Percentiles rank a stretch among this genome's conserved stretches.
These are phyloP conservation scores for Ogataea pini DNA, from an alignment of 805 yeast genomes.

Conservation along the genomic window DNA sequence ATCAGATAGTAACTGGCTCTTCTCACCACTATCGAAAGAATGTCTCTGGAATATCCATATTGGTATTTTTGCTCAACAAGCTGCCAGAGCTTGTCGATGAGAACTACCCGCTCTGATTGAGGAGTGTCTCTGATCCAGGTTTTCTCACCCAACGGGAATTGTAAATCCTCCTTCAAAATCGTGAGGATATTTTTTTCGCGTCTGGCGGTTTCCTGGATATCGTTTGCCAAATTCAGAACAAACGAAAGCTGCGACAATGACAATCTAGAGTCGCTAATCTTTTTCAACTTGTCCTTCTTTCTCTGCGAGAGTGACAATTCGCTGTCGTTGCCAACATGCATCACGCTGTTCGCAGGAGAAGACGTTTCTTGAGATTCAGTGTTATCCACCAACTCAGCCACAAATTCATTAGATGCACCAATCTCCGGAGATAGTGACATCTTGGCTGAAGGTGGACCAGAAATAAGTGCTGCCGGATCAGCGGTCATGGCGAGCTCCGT, in stretches of 20 bases:
- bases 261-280: conserved; percentile 50
- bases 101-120: conserved; percentile 46
- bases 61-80: conserved; percentile 49
- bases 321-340: neutral
- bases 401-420: neutral
- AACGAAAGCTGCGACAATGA: conserved; percentile 57
- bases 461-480: conserved; percentile 8
- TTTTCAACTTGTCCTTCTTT: conserved; percentile 23
- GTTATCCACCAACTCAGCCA: neutral
- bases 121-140: conserved; percentile 86
- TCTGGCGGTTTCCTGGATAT: conserved; percentile 54
- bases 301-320: neutral
- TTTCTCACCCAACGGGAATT: conserved; percentile 71
- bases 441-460: conserved; percentile 4
- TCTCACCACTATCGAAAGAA: conserved; percentile 71
- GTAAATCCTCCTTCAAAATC: conserved; percentile 56
- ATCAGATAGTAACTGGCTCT: conserved; percentile 78
- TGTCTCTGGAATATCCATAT: conserved; percentile 51
- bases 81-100: conserved; percentile 49
- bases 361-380: conserved; percentile 6
- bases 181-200: conserved; percentile 55
- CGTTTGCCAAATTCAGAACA: conserved; percentile 48
- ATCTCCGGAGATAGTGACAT: conserved; percentile 5
- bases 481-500: conserved; percentile 8
- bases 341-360: conserved; percentile 1